Conservation (phyloP, 208 protist genomes). For the Trichomonas gallinae region DNA sequence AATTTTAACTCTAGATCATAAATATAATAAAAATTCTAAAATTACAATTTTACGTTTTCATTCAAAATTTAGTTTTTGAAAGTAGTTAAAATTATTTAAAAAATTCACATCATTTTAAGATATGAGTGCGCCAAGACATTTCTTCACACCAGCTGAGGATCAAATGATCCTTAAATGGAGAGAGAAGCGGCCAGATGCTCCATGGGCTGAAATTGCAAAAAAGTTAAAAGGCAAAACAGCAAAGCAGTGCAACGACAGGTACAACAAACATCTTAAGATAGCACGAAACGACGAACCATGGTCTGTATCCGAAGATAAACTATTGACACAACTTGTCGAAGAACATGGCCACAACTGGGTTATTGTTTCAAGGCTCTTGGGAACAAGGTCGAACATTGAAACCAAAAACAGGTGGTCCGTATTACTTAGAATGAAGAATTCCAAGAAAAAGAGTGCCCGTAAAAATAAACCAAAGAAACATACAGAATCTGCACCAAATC, state of each 20-base stretch:
- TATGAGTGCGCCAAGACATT: not conserved
- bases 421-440: not conserved
- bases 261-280: not conserved
- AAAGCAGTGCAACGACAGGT: not conserved
- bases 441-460: not conserved
- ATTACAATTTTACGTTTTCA: not conserved
- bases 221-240: not conserved
- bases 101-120: not conserved
- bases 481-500: not conserved
- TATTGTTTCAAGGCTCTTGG: not conserved
- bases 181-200: not conserved
- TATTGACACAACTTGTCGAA: not conserved
- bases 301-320: not conserved
- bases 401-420: not conserved
- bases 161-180: not conserved
- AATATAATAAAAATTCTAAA: not conserved
- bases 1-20: too few species aligned
- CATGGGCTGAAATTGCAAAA: not conserved
- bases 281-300: not conserved
- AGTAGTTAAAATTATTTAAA: not conserved
- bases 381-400: not conserved
- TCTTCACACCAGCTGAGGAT: not conserved
- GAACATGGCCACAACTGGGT: not conserved
- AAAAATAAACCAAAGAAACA: not conserved
- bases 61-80: not conserved